Conservation (phyloP, 2,329 filamentous ascomycete species). For the Purpureocillium takamizusanense region DNA sequence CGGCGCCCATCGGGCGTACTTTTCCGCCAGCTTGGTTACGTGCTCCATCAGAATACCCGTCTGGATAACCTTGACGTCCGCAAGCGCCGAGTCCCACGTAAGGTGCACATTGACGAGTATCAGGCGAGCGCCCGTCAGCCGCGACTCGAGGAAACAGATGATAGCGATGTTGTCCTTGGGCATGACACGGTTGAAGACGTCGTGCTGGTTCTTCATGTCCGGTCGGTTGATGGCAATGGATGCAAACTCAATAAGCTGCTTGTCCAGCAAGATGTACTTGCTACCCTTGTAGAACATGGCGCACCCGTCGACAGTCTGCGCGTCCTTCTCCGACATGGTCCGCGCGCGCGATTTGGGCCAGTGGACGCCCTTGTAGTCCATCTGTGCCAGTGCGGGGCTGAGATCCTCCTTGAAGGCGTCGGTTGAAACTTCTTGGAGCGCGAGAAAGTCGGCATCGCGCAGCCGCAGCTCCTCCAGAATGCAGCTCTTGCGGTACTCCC, state of each 20-base stretch:
- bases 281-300: slow-evolving; percentile 93
- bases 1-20: slow-evolving; percentile 70
- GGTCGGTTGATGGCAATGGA: slow-evolving; percentile 87
- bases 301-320: slow-evolving; percentile 86
- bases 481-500: slow-evolving; percentile 77
- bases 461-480: slow-evolving; percentile 76
- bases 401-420: slow-evolving; percentile 91
- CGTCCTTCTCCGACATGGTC: slow-evolving; percentile 86
- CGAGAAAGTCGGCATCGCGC: slow-evolving; percentile 80
- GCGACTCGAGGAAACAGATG: slow-evolving; percentile 86
- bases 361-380: slow-evolving; percentile 89
- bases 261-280: slow-evolving; percentile 91
- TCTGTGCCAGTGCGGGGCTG: slow-evolving; percentile 72
- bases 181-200: slow-evolving; percentile 98
- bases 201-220: slow-evolving; percentile 94
- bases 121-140: slow-evolving; percentile 77
- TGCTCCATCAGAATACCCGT: slow-evolving; percentile 93
- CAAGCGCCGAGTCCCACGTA: slow-evolving; percentile 84
- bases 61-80: slow-evolving; percentile 94
- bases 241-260: slow-evolving; percentile 87
- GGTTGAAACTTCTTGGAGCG: slow-evolving; percentile 86
- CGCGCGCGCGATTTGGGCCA: slow-evolving; percentile 84
- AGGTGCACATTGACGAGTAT: slow-evolving; percentile 93
- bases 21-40: slow-evolving; percentile 76
- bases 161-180: slow-evolving; percentile 95